Percentiles rank a stretch among this genome's conserved stretches.
Evolutionary conservation across 192 early-diverging fungal genomes (phyloP).

Genomic region (Coemansia brasiliensis): DNA sequence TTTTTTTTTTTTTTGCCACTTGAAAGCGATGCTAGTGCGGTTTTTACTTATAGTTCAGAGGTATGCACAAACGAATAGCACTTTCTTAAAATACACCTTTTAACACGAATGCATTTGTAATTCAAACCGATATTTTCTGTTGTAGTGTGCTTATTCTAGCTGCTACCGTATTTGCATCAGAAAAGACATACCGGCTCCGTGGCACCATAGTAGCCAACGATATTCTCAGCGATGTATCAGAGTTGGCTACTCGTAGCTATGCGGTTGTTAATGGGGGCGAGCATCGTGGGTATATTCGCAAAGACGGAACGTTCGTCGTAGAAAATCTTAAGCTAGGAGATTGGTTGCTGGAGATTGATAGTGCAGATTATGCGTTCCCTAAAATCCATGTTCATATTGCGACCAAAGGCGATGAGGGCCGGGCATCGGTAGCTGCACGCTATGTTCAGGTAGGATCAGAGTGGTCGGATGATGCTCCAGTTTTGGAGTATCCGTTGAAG

Average conservation of each 20-base stretch:
- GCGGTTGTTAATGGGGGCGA: slow-evolving; percentile 52
- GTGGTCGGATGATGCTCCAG: slow-evolving; percentile 45
- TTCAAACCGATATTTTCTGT: no score
- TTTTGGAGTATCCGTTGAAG: slow-evolving; percentile 49
- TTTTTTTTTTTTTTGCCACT: background rate
- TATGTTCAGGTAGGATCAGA: slow-evolving; percentile 50
- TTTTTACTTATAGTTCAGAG: slow-evolving; percentile 35
- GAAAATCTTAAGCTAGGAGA: slow-evolving; percentile 45
- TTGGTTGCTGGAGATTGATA: slow-evolving; percentile 46
- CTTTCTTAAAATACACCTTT: background rate
- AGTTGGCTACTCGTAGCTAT: slow-evolving; percentile 19
- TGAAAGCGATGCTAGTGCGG: slow-evolving; percentile 14
- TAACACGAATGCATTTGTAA: no score
- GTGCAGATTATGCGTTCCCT: slow-evolving; percentile 50
- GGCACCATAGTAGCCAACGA: slow-evolving; percentile 37
- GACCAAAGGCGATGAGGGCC: slow-evolving; percentile 24
- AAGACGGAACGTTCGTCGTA: slow-evolving; percentile 44
- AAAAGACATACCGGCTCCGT: slow-evolving; percentile 49
- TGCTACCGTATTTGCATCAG: slow-evolving; percentile 9
- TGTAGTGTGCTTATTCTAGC: slow-evolving; percentile 24
- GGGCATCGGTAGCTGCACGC: slow-evolving; percentile 46
- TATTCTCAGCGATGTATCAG: slow-evolving; percentile 29
- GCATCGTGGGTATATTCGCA: slow-evolving; percentile 38
- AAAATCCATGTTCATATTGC: slow-evolving; percentile 52
- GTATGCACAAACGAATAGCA: slow-evolving; percentile 8